Evolutionary conservation across 2,329 filamentous ascomycete genomes (phyloP), one percentile per base, ranked within the genome.

Genomic region (Fusarium marasasianum): DNA sequence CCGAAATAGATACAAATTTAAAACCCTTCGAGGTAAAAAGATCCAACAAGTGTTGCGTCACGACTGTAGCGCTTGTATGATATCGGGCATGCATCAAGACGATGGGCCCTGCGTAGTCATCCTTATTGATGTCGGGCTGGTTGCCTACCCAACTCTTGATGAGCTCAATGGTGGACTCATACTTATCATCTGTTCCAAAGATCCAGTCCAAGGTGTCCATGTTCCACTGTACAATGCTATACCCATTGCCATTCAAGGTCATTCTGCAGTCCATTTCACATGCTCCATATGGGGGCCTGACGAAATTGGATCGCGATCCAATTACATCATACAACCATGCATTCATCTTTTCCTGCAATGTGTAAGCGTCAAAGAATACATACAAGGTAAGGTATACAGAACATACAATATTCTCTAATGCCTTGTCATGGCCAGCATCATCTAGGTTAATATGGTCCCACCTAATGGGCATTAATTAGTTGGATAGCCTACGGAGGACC

Each of bases 401-500:
- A 3, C 29, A 18, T 51, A 51, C 48, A 20, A 51, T 51, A 24
- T 51, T 4, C 5, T 51, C 48, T n/a, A 51, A 5, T 3, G 48
- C 31, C n/a, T 15, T 13, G 5, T 35, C 4, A 6, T 35, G 48
- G 6, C 48, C n/a, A 20, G 12, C 48, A 10, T 14, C 3, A 51
- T 51, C 48, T 14, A 51, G 31, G n/a, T 51, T 35, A 2, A 51
- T 51, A 24, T 51, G 48, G 12, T 51, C 48, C 48, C 48, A 51
- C 6, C 48, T 51, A 7, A 11, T 0, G 3, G 9, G 29, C 22
- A 22, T 50, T 31, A 50, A 22, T 9, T 4, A 1, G 10, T 7
- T 4, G 0, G 7, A n/a, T 3, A 10, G 8, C 7, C 11, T n/a
- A 5, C 5, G 5, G 2, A 18, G 3, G 8, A 2, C 1, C 3